Evolutionary conservation across 2,329 filamentous ascomycete genomes (phyloP), one percentile per base, ranked within the genome.

Genomic region (Metarhizium anisopliae): DNA sequence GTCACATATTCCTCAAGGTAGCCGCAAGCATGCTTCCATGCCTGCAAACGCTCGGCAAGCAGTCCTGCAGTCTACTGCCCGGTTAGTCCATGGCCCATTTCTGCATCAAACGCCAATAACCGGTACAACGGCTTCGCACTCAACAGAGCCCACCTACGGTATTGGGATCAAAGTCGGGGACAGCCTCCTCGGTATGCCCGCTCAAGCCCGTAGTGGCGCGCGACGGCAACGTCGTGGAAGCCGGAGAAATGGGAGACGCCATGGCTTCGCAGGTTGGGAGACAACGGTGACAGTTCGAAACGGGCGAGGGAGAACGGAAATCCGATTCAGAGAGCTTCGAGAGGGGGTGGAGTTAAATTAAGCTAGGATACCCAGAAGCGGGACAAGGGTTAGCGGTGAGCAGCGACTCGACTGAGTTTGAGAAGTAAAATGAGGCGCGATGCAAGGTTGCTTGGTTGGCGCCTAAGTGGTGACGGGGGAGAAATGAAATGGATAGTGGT

Each of bases 11-110:
- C 90, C 72, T 97, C 91, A 51, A 99, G 80, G 68, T 96, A 93
- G 56, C 80, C 89, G 59, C 91, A 89, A 59, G 92, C 90, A 70
- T 97, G 93, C 71, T 96, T 97, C 91, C 91, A 99, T 50, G 94
- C 94, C 66, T 89, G 87, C 59, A 99, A 79, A 61, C 94, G 85
- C 76, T 97, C 90, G 55, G 86, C 80, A 60, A 99, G 86, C 52
- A 97, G 80, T 45, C 82, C 85, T n/a, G 86, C 84, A 25, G 87
- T 89, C 86, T 90, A 61, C 20, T 16, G 53, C 29, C 25, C n/a
- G 7, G 45, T 49, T 30, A 49, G 45, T 18, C 25, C 25, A n/a
- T 16, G 2, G 18, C 45, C 25, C 2, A 10, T 14, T 29, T 6
- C 6, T 30, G 11, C 45, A 4, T 8, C n/a, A 20, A n/a, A 13